Evolutionary conservation across 2,329 filamentous ascomycete species (phyloP).

Genomic region (Colletotrichum orchidophilum): DNA sequence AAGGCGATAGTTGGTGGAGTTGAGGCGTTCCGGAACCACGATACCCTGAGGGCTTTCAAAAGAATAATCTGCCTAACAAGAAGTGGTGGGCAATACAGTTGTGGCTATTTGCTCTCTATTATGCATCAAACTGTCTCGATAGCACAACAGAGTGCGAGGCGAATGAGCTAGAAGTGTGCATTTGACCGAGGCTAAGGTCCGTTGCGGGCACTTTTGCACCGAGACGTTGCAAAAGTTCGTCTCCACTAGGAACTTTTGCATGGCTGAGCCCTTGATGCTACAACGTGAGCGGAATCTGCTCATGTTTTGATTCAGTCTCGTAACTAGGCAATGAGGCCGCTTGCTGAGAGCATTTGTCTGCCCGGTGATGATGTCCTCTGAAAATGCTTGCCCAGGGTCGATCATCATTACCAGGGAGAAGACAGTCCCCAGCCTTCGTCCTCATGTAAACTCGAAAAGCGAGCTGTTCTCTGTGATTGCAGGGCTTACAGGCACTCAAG

Average conservation of each 20-base stretch:
- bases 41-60: constrained; percentile 1
- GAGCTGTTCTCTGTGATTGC: not conserved
- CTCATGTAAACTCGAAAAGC: too few species aligned
- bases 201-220: constrained; percentile 17
- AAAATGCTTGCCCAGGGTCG: not conserved
- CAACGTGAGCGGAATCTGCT: not conserved
- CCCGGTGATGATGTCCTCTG: too few species aligned
- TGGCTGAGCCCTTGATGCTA: not conserved
- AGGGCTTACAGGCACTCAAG: not conserved
- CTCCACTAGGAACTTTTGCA: constrained; percentile 13
- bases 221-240: constrained; percentile 20
- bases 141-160: not conserved
- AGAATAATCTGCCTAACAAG: not conserved
- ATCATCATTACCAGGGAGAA: not conserved
- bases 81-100: not conserved
- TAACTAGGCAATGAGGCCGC: not conserved
- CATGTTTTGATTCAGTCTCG: not conserved
- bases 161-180: not conserved
- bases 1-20: not conserved
- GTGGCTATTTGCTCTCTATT: not conserved
- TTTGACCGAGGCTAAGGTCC: not conserved
- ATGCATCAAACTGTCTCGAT: not conserved
- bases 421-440: too few species aligned
- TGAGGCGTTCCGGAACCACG: constrained; percentile 12
- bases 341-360: not conserved